phyloP scores from a whole-genome alignment of 768 basidiomycete species.

The Bullera alba region DNA sequence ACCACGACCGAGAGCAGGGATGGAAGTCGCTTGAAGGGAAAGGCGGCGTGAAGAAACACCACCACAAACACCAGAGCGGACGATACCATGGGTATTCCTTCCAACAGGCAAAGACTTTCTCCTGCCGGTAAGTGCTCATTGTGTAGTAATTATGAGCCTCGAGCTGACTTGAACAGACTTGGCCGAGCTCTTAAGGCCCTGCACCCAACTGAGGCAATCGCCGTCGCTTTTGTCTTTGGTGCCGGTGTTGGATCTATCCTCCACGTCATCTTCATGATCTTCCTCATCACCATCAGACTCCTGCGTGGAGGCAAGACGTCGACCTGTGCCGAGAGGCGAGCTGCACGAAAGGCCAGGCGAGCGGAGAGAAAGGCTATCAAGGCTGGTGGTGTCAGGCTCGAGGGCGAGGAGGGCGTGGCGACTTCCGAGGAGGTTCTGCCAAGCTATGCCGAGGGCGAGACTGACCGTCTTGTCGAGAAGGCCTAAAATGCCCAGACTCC shows the following conservation, averaged over 20 bases:
- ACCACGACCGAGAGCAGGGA: not conserved
- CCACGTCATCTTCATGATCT: slow-evolving; percentile 32
- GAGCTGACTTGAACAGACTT: slow-evolving; percentile 16
- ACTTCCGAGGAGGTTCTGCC: slow-evolving; percentile 26
- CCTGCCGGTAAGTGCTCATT: too few relatives aligned
- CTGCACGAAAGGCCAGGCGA: not conserved
- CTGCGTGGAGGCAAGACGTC: slow-evolving; percentile 4
- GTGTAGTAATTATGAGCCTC: too few relatives aligned
- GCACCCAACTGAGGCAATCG: slow-evolving; percentile 20
- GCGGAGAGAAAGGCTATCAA: slow-evolving; percentile 1
- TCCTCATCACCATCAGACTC: slow-evolving; percentile 19
- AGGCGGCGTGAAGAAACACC: too few relatives aligned
- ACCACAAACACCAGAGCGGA: too few relatives aligned
- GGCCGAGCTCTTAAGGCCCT: slow-evolving; percentile 22
- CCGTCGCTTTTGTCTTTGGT: slow-evolving; percentile 32
- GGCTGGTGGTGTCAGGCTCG: slow-evolving; percentile 2
- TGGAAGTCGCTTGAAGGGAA: too few relatives aligned
- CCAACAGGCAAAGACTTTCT: too few relatives aligned
- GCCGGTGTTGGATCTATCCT: slow-evolving; percentile 33
- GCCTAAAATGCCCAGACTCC: too few relatives aligned
- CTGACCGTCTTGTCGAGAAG: slow-evolving; percentile 2
- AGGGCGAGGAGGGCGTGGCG: slow-evolving; percentile 14
- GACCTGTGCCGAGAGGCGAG: not conserved
- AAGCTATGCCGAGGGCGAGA: slow-evolving; percentile 13
- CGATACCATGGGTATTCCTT: too few relatives aligned